phyloP scores from a whole-genome alignment of 164 flowering plant species.

The Vitis labrusca region DNA sequence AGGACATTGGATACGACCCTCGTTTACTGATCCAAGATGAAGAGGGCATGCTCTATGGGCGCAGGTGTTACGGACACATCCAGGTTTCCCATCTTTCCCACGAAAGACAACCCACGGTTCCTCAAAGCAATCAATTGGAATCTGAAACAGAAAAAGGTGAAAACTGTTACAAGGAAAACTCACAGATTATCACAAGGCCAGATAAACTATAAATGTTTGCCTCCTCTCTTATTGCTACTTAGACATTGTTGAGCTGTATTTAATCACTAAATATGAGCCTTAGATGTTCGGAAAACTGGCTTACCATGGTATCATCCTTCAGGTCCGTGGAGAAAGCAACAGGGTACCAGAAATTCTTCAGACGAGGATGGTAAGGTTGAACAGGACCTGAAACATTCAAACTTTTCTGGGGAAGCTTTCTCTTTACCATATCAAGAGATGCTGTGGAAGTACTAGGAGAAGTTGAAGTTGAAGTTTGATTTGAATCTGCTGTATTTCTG shows the following conservation, averaged over 20 bases:
- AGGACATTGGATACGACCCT: conserved; percentile 95
- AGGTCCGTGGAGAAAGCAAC: conserved; percentile 85
- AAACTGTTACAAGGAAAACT: neutral
- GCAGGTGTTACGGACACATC: conserved; percentile 93
- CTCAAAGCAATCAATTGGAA: conserved; percentile 95
- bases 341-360: conserved; percentile 98
- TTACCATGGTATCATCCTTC: conserved; percentile 91
- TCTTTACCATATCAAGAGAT: conserved; percentile 28
- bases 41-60: conserved; percentile 99
- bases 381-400: conserved; percentile 92
- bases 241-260: too few relatives aligned
- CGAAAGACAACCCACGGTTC: conserved; percentile 95
- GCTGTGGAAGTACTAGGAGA: conserved; percentile 54
- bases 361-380: conserved; percentile 59
- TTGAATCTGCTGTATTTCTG: conserved; percentile 39
- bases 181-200: too few relatives aligned
- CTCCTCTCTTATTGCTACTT: too few relatives aligned
- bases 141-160: conserved; percentile 36
- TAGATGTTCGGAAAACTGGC: neutral
- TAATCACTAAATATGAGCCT: neutral
- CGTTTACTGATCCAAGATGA: conserved; percentile 87
- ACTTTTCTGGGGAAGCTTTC: conserved; percentile 41
- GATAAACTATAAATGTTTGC: too few relatives aligned
- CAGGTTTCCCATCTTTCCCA: conserved; percentile 92
- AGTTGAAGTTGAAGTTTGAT: conserved; percentile 31